phyloP scores from a whole-genome alignment of 768 basidiomycete genomes.

The Kwoniella pini region DNA sequence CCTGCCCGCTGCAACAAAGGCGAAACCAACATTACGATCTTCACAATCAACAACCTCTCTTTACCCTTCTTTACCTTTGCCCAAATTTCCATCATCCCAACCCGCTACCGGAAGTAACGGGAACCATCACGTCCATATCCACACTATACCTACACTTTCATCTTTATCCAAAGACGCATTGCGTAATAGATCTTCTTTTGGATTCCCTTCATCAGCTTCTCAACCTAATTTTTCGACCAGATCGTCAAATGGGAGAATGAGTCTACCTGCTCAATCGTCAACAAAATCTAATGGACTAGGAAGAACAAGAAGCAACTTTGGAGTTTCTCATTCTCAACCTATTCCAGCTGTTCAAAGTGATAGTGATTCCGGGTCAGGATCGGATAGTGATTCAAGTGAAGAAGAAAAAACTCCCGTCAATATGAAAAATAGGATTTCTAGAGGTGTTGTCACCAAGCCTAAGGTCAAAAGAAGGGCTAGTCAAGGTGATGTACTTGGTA shows the following conservation, averaged over 20 bases:
- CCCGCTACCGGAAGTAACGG: background rate
- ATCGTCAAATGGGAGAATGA: background rate
- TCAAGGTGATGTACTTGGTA: background rate
- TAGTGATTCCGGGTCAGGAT: constrained; percentile 1
- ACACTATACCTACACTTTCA: constrained; percentile 8
- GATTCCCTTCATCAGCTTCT: constrained; percentile 1
- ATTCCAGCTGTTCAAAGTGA: background rate
- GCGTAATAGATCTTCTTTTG: background rate
- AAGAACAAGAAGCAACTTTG: background rate
- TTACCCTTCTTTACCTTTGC: background rate
- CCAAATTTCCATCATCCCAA: background rate
- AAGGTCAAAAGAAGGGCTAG: background rate
- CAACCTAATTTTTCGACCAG: constrained; percentile 3
- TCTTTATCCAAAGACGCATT: constrained; percentile 5
- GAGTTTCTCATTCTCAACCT: background rate
- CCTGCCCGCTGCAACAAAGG: background rate
- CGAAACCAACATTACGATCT: constrained; percentile 3
- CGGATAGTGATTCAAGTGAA: constrained; percentile 12
- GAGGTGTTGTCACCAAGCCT: constrained; percentile 1
- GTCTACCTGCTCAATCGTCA: background rate
- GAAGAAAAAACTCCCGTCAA: constrained; percentile 14
- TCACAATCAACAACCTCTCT: background rate
- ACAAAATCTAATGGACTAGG: background rate
- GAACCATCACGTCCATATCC: background rate
- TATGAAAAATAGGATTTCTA: constrained; percentile 15